A percentile compares a stretch with the other conserved stretches of the same genome.
These are phyloP conservation scores for Metschnikowia henanensis DNA, from an alignment of 805 yeast species.

Conservation along the genomic window DNA sequence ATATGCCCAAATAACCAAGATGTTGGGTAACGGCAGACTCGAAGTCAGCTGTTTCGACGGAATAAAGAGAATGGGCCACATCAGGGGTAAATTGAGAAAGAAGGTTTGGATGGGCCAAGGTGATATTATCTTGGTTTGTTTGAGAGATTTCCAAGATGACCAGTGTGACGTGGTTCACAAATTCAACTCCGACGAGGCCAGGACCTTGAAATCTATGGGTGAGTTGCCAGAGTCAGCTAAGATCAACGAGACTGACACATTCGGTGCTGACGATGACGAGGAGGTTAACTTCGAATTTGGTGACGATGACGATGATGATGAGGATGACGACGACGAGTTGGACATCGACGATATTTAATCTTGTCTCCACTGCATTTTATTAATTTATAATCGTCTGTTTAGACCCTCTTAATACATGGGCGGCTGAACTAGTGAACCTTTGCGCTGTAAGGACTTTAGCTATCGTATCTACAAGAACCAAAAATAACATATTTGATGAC, in stretches of 20 bases:
- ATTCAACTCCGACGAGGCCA: conserved; percentile 96
- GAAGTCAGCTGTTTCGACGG: conserved; percentile 97
- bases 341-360: conserved; percentile 91
- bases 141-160: conserved; percentile 98
- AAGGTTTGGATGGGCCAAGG: conserved; percentile 99
- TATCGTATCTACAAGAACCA: background rate
- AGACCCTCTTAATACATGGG: background rate
- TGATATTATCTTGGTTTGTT: conserved; percentile 91
- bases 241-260: conserved; percentile 96
- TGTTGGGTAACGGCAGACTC: conserved; percentile 98
- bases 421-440: background rate
- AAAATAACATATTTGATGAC: background rate
- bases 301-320: conserved; percentile 81
- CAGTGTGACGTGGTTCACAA: conserved; percentile 98
- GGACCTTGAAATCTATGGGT: conserved; percentile 92
- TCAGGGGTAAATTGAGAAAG: conserved; percentile 98
- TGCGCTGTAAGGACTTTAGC: background rate
- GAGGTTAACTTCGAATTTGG: conserved; percentile 99
- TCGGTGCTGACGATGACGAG: conserved; percentile 95
- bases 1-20: conserved; percentile 96
- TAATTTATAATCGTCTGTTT: conserved; percentile 1
- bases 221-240: conserved; percentile 97
- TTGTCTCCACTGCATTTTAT: conserved; percentile 7
- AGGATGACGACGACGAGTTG: conserved; percentile 67
- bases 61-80: conserved; percentile 90